Evolutionary conservation across 768 basidiomycete genomes (phyloP).

Genomic region (Amanita rubescens): DNA sequence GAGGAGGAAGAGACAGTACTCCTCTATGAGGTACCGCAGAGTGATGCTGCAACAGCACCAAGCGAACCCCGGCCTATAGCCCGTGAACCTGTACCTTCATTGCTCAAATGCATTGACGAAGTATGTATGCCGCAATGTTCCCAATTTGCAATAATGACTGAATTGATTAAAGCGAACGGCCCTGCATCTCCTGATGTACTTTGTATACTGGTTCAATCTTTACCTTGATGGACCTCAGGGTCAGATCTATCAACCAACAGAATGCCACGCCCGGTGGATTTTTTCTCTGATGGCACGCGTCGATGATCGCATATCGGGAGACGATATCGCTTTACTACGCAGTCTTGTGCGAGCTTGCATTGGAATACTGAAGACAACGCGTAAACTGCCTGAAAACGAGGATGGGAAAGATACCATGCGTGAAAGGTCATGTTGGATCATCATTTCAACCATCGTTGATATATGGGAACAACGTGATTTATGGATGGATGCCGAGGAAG

Average conservation of each 20-base stretch:
- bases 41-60: not conserved
- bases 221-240: slow-evolving; percentile 41
- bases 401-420: slow-evolving; percentile 18
- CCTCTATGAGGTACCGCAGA: slow-evolving; percentile 7
- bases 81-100: slow-evolving; percentile 50
- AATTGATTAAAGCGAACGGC: slow-evolving; percentile 46
- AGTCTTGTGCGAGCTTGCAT: slow-evolving; percentile 69
- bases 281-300: slow-evolving; percentile 65
- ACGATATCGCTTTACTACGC: slow-evolving; percentile 73
- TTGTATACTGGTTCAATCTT: slow-evolving; percentile 70
- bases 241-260: slow-evolving; percentile 33
- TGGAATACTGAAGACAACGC: slow-evolving; percentile 35
- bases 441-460: slow-evolving; percentile 54
- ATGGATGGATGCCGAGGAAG: slow-evolving; percentile 68
- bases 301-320: slow-evolving; percentile 62
- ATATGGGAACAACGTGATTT: slow-evolving; percentile 78
- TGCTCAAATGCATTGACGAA: slow-evolving; percentile 59
- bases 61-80: slow-evolving; percentile 9
- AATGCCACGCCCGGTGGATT: slow-evolving; percentile 69
- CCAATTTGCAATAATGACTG: slow-evolving; percentile 9
- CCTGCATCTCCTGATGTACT: slow-evolving; percentile 77
- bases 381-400: slow-evolving; percentile 5
- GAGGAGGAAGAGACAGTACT: slow-evolving; percentile 3
- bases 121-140: slow-evolving; percentile 33
- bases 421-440: slow-evolving; percentile 64